Conservation (phyloP, 306 rosid genomes). For the Glycine tomentella region DNA sequence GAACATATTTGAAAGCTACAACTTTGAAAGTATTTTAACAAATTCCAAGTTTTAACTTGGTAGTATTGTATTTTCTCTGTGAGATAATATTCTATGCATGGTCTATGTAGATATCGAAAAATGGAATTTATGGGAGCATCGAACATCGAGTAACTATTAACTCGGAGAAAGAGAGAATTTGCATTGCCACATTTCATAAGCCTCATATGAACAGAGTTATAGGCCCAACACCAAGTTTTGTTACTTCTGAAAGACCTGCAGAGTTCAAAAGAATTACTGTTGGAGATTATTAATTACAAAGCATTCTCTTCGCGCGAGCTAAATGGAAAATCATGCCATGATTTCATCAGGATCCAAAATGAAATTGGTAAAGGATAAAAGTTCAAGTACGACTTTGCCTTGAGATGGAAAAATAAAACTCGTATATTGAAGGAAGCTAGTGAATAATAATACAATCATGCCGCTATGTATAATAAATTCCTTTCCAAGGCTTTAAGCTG, state of each 20-base stretch:
- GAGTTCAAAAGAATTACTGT: not conserved
- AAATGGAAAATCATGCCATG: not conserved
- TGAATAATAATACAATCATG: no score
- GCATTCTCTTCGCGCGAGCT: no score
- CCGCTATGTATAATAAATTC: no score
- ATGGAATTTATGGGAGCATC: slow-evolving; percentile 38
- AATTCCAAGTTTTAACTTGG: not conserved
- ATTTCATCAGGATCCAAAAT: not conserved
- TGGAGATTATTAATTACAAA: no score
- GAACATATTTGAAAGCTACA: not conserved
- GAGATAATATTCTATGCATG: no score
- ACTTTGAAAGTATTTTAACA: not conserved
- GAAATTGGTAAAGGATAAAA: no score
- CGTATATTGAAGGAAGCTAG: not conserved
- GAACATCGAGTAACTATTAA: slow-evolving; percentile 38
- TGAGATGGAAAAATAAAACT: not conserved
- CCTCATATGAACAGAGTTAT: slow-evolving; percentile 3
- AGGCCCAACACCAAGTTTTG: slow-evolving; percentile 34
- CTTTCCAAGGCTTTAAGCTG: no score
- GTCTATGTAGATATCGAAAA: slow-evolving; percentile 18
- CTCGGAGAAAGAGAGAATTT: slow-evolving; percentile 30
- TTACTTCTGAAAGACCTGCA: slow-evolving; percentile 28
- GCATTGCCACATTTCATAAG: slow-evolving; percentile 35
- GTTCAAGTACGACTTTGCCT: no score
- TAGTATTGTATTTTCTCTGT: no score